These are phyloP conservation scores for Capillidium heterosporum DNA, from an alignment of 371 early-diverging fungal species.

Conservation along the genomic window DNA sequence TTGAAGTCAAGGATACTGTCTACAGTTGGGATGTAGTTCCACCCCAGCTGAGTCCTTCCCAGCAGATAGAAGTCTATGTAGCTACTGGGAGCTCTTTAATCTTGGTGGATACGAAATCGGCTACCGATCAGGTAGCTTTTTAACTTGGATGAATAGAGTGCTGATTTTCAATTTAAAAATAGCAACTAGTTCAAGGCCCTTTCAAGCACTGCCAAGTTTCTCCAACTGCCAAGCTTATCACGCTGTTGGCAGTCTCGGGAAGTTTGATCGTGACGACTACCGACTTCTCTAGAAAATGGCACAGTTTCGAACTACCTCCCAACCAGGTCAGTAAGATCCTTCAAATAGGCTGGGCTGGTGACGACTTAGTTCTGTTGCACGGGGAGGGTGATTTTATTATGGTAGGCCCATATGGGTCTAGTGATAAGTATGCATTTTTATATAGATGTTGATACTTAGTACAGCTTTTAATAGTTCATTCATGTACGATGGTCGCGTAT, in stretches of 20 bases:
- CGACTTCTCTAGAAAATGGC: conserved; percentile 70
- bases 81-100: conserved; percentile 59
- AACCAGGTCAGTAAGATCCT: neutral
- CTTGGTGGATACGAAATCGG: conserved; percentile 57
- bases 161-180: neutral
- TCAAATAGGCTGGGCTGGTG: conserved; percentile 52
- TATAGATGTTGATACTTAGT: neutral
- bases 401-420: conserved; percentile 87
- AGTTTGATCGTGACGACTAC: conserved; percentile 85
- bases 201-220: conserved; percentile 74
- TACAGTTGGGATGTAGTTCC: conserved; percentile 11
- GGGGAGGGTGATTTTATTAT: conserved; percentile 68
- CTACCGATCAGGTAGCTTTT: conserved; percentile 55
- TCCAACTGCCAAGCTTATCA: conserved; percentile 81
- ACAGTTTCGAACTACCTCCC: neutral
- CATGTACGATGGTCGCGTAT: conserved; percentile 56
- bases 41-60: neutral
- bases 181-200: conserved; percentile 76
- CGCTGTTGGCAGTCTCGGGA: conserved; percentile 61
- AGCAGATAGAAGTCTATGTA: conserved; percentile 54
- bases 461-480: conserved; percentile 19
- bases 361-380: conserved; percentile 75
- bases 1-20: conserved; percentile 39
- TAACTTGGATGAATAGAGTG: neutral
- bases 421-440: conserved; percentile 35